Conservation (phyloP, 2,329 filamentous ascomycete genomes). For the Aspergillus novoparasiticus region DNA sequence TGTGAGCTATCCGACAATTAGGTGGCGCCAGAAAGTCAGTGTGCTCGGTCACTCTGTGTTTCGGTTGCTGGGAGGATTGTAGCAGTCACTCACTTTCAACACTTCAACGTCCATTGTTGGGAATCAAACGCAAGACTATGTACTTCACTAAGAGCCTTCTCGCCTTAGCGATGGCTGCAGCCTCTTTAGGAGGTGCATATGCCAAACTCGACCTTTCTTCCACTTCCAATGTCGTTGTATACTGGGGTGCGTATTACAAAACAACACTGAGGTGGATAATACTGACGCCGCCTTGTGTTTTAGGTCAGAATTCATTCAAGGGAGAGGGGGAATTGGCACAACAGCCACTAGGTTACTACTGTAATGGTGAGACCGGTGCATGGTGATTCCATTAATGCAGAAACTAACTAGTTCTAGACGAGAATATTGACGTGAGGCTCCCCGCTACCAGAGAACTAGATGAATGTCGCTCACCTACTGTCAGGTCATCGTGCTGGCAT, state of each 20-base stretch:
- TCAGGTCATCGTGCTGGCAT: conserved; percentile 66
- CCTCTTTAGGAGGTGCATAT: conserved; percentile 34
- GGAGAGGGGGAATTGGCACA: conserved; percentile 52
- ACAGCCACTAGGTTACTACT: conserved; percentile 61
- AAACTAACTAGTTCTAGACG: conserved; percentile 27
- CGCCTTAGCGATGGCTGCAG: conserved; percentile 30
- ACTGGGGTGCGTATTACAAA: conserved; percentile 57
- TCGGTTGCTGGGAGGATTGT: neutral
- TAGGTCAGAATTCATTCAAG: conserved; percentile 64
- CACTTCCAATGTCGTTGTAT: conserved; percentile 61
- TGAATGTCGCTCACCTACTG: conserved; percentile 16
- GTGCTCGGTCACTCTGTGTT: neutral
- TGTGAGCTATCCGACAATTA: neutral
- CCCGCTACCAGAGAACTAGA: neutral
- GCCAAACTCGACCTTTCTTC: conserved; percentile 50
- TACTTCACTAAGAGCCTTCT: conserved; percentile 27
- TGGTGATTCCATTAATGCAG: neutral
- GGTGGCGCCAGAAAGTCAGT: neutral
- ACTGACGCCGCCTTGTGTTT: neutral
- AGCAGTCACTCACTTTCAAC: neutral
- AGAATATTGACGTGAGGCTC: conserved; percentile 27
- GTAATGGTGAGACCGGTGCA: conserved; percentile 51
- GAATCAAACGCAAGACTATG: conserved; percentile 24
- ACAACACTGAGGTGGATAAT: neutral
- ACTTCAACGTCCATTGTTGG: neutral